Percentiles rank a stretch among this genome's conserved stretches.
Evolutionary conservation across 1,284 basidiomycete species (phyloP).

Genomic region (Trametes sp.): DNA sequence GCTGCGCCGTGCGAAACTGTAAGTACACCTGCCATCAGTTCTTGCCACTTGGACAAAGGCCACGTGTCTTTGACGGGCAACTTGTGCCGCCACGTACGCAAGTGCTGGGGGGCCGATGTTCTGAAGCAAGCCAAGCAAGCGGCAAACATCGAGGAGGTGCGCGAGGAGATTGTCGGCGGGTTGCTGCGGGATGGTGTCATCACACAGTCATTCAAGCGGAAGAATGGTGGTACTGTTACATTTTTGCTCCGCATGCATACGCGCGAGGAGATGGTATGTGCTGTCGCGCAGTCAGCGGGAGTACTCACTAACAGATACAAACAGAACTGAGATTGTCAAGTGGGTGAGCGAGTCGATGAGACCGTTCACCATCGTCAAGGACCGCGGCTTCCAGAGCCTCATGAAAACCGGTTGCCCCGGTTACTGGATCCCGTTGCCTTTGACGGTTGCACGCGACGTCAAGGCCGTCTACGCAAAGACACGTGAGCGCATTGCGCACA

Average conservation of each 20-base stretch:
- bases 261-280: constrained; percentile 7
- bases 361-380: constrained; percentile 32
- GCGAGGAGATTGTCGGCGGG: not conserved
- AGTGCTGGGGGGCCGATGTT: constrained; percentile 45
- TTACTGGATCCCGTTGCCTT: constrained; percentile 29
- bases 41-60: constrained; percentile 35
- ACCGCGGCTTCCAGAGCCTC: constrained; percentile 26
- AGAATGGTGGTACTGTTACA: constrained; percentile 18
- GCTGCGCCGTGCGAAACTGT: constrained; percentile 28
- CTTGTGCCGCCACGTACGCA: constrained; percentile 40
- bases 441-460: constrained; percentile 29
- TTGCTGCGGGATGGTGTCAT: constrained; percentile 24
- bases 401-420: constrained; percentile 36
- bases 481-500: not conserved
- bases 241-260: constrained; percentile 29
- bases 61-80: constrained; percentile 43
- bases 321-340: constrained; percentile 19
- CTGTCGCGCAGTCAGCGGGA: not conserved
- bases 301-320: constrained; percentile 29
- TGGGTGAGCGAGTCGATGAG: constrained; percentile 29
- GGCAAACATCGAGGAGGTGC: constrained; percentile 7
- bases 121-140: constrained; percentile 13
- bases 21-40: constrained; percentile 35
- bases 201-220: constrained; percentile 28
- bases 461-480: constrained; percentile 6